Base-by-base conservation (phyloP, 2,329 filamentous ascomycete species). In the Phaeomoniella chlamydospora region DNA sequence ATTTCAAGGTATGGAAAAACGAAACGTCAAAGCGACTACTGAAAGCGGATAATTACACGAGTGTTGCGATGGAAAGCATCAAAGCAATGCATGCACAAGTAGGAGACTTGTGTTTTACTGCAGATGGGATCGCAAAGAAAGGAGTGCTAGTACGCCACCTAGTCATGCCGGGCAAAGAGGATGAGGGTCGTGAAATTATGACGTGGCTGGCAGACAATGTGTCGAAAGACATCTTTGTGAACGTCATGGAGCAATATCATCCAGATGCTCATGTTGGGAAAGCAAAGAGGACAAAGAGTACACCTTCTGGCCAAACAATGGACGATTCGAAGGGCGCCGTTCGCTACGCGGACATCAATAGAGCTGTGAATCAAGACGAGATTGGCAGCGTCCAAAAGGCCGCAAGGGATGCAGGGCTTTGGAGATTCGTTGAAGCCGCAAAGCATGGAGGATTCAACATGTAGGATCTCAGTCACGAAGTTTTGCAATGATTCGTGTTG, bases 211-310 rank as follows among this genome's bases (percentile, higher is more conserved):
- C 81, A 0, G 62, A 70, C 17, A 72, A 85, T 36, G 67, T 92
- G 2, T 83, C 79, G 3, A 68, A 62, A 37, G 82, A 90, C 53
- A 66, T 80, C 31, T 88, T 87, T 55, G 71, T 90, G 40, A 79
- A 92, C 51, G 77, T 92, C 44, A 90, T 90, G 83, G 83, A 92
- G 56, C 84, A 92, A 57, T 90, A 90, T 50, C 76, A 75, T 42
- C 83, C 83, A 0, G 72, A 80, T 43, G 84, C 81, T 0, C 76
- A 92, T 53, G 84, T 92, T 1, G 84, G 84, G 3, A 88, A 85
- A 59, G 61, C 64, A 37, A 72, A 60, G 45, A 59, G 63, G 38
- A 48, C 39, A 10, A 47, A 42, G 9, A 42, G 35, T 16, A 39
- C 44, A 5, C 32, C 42, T 2, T 51, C 45, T 12, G 43, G 46